Evolutionary conservation across 352 stramenopile genomes (phyloP), one percentile per base, ranked within the genome.

Genomic region (Pythium sukuiense): DNA sequence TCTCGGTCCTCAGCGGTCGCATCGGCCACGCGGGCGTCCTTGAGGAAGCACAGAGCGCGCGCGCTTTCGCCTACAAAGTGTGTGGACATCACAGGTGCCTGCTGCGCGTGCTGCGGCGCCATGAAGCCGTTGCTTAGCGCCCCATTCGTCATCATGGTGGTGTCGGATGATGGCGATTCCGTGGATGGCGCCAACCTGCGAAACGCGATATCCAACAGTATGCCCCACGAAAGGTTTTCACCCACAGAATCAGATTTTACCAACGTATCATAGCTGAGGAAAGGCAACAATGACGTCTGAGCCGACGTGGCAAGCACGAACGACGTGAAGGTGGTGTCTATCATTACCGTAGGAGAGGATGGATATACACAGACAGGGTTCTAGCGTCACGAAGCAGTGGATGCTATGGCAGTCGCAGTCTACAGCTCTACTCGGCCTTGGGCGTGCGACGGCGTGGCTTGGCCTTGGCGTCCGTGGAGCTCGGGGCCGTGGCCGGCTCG

Each of bases 31-130:
- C 63, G 72, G 27, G 86, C 76, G 66, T 89, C 80, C 56, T 79
- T 86, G 55, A 90, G 69, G 48, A 90, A 81, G 64, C 76, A 87
- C 55, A 92, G 53, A 46, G 83, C 73, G 41, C 76, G 73, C 30
- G 87, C 72, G 67, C 87, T 89, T 61, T 88, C 81, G 52, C 71
- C 71, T 63, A 88, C 76, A 53, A 88, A 89, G 68, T 89, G 83
- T 64, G 75, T 92, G 39, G 81, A 88, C 39, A 75, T 43, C 0
- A 56, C 43, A 8, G 62, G 45, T 32, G 43, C 37, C 18, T 52
- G 48, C 48, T 55, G 48, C 54, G 55, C 27, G 32, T 32, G 30
- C 16, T 41, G 27, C 27, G 56, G 1, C n/a, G 41, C 24, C 9
- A 26, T 33, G 48, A 55, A 56, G 61, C 55, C 64, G 32, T 65